These are phyloP conservation scores for Zygosaccharomyces rouxii DNA, from an alignment of 805 yeast genomes.

Conservation along the genomic window DNA sequence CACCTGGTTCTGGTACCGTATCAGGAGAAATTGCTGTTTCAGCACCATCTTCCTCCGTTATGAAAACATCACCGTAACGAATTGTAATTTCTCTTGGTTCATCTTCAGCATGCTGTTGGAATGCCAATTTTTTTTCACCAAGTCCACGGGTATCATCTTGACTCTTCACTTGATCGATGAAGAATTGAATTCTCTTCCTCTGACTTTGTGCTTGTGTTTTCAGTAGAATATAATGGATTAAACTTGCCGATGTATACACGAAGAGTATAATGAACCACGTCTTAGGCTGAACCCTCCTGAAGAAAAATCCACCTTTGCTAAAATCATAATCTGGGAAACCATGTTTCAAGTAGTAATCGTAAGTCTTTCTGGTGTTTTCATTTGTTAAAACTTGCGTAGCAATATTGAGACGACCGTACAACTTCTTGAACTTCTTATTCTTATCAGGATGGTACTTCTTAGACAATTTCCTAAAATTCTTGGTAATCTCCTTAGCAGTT, in stretches of 20 bases:
- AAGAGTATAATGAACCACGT: slow-evolving; percentile 46
- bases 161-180: slow-evolving; percentile 48
- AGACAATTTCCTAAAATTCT: slow-evolving; percentile 67
- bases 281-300: slow-evolving; percentile 67
- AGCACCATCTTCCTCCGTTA: slow-evolving; percentile 43
- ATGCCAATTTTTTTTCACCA: slow-evolving; percentile 42
- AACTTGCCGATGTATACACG: slow-evolving; percentile 47
- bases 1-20: slow-evolving; percentile 46
- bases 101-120: slow-evolving; percentile 41
- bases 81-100: slow-evolving; percentile 52
- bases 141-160: slow-evolving; percentile 57
- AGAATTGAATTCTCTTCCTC: slow-evolving; percentile 47
- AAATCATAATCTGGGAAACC: slow-evolving; percentile 87
- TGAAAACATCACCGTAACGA: slow-evolving; percentile 54
- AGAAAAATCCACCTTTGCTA: slow-evolving; percentile 51
- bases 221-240: slow-evolving; percentile 55
- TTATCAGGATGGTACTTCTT: slow-evolving; percentile 86
- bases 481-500: slow-evolving; percentile 49
- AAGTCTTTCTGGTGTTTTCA: slow-evolving; percentile 57
- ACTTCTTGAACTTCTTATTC: slow-evolving; percentile 42
- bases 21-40: slow-evolving; percentile 43
- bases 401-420: slow-evolving; percentile 69
- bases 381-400: slow-evolving; percentile 70
- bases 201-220: slow-evolving; percentile 54
- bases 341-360: slow-evolving; percentile 74